Percentiles rank a stretch among this genome's conserved stretches.
Evolutionary conservation across 305 asterid genomes (phyloP).

Genomic region (Ilex paraguariensis): DNA sequence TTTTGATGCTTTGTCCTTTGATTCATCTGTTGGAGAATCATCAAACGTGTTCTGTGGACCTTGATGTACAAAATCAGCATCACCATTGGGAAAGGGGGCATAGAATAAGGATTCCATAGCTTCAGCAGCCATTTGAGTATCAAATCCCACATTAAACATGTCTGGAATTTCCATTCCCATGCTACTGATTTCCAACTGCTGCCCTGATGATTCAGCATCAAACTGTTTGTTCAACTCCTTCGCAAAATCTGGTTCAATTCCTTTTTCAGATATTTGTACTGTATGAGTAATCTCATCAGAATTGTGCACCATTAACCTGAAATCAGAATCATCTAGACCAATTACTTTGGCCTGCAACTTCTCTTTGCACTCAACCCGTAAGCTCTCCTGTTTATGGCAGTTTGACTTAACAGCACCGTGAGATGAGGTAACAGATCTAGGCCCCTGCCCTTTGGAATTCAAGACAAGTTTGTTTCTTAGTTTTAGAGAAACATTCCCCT

Average conservation of each 20-base stretch:
- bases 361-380: constrained; percentile 24
- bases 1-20: constrained; percentile 16
- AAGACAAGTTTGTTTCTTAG: constrained; percentile 18
- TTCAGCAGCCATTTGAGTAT: constrained; percentile 91
- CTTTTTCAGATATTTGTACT: constrained; percentile 18
- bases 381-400: constrained; percentile 19
- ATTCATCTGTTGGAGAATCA: constrained; percentile 18
- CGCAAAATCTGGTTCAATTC: constrained; percentile 19
- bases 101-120: constrained; percentile 70
- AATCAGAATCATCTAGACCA: constrained; percentile 14
- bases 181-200: constrained; percentile 26
- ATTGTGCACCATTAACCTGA: constrained; percentile 12
- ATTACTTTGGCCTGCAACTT: constrained; percentile 14
- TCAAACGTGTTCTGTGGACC: constrained; percentile 18
- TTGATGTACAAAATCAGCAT: constrained; percentile 25
- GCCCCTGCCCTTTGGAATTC: constrained; percentile 19
- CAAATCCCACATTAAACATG: constrained; percentile 50
- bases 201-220: constrained; percentile 21
- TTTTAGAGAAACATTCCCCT: constrained; percentile 22
- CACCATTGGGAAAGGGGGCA: constrained; percentile 35
- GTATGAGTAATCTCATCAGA: constrained; percentile 13
- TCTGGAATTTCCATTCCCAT: constrained; percentile 21
- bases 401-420: constrained; percentile 23
- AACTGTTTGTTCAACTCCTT: constrained; percentile 28
- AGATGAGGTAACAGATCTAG: constrained; percentile 14